These are phyloP conservation scores for Petunia hybrid DNA, from an alignment of 305 asterid species.

Conservation along the genomic window DNA sequence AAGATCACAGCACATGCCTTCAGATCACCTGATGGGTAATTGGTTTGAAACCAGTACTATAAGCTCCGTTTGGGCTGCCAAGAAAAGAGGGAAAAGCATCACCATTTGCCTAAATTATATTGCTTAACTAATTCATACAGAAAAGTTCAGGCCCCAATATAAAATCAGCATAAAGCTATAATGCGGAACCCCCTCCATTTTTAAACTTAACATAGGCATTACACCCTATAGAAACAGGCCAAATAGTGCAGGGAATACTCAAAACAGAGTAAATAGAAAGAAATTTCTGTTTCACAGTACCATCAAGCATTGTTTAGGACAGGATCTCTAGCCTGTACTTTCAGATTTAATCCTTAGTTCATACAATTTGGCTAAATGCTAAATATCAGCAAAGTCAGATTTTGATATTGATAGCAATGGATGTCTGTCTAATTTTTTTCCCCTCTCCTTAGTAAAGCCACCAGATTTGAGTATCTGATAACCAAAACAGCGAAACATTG, in stretches of 20 bases:
- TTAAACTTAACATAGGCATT: neutral
- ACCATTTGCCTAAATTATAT: neutral
- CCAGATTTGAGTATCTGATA: neutral
- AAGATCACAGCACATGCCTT: conserved; percentile 54
- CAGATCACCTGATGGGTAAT: conserved; percentile 96
- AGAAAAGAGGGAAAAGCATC: conserved; percentile 14
- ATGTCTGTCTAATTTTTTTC: neutral
- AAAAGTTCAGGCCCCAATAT: neutral
- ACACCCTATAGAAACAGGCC: neutral
- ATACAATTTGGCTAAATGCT: neutral
- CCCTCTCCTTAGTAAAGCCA: neutral
- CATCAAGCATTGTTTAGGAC: neutral
- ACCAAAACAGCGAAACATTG: neutral
- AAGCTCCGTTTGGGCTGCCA: conserved; percentile 97
- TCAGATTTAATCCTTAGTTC: neutral
- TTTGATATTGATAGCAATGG: neutral
- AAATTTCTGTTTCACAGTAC: neutral
- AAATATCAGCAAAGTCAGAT: neutral
- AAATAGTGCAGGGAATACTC: neutral
- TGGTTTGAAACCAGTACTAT: conserved; percentile 96
- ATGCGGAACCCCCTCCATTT: neutral
- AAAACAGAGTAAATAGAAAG: neutral
- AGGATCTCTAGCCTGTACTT: neutral
- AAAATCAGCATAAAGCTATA: conserved; percentile 1
- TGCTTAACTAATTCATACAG: conserved; percentile 9